phyloP scores from a whole-genome alignment of 2,329 filamentous ascomycete genomes.

The Tolypocladium endophyticum region DNA sequence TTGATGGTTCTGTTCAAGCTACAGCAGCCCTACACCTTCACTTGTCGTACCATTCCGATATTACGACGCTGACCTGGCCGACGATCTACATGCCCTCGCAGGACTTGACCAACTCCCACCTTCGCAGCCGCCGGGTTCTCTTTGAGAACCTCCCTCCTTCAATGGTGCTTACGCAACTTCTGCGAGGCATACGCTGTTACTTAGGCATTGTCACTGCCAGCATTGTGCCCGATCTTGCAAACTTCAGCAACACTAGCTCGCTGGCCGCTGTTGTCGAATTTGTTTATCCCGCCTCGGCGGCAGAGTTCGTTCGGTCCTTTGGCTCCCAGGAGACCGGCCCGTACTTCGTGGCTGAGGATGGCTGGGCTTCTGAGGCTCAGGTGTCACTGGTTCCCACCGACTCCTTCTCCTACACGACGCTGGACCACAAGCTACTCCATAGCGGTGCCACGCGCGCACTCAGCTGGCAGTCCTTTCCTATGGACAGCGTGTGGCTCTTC shows the following conservation, averaged over 20 bases:
- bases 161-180: slow-evolving; percentile 6
- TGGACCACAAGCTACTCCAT: not conserved
- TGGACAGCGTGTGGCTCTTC: slow-evolving; percentile 9
- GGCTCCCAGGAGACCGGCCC: not conserved
- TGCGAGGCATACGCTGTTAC: slow-evolving; percentile 7
- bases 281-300: not conserved
- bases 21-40: not conserved
- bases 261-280: slow-evolving; percentile 13
- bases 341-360: not conserved
- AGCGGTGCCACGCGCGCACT: slow-evolving; percentile 6
- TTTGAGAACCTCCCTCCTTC: slow-evolving; percentile 11
- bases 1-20: not conserved
- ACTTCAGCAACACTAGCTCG: not conserved
- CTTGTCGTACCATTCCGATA: slow-evolving; percentile 3
- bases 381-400: slow-evolving; percentile 6
- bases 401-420: not conserved
- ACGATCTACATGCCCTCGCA: not conserved
- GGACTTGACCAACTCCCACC: rapidly evolving
- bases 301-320: not conserved
- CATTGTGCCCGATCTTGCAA: not conserved
- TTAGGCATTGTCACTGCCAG: slow-evolving; percentile 6
- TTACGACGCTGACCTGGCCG: not conserved
- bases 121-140: slow-evolving; percentile 11
- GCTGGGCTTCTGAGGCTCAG: not conserved
- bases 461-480: slow-evolving; percentile 8